A percentile compares a stretch with the other conserved stretches of the same genome.
These are phyloP conservation scores for Coniella lustricola DNA, from an alignment of 2,329 filamentous ascomycete genomes.

Conservation along the genomic window DNA sequence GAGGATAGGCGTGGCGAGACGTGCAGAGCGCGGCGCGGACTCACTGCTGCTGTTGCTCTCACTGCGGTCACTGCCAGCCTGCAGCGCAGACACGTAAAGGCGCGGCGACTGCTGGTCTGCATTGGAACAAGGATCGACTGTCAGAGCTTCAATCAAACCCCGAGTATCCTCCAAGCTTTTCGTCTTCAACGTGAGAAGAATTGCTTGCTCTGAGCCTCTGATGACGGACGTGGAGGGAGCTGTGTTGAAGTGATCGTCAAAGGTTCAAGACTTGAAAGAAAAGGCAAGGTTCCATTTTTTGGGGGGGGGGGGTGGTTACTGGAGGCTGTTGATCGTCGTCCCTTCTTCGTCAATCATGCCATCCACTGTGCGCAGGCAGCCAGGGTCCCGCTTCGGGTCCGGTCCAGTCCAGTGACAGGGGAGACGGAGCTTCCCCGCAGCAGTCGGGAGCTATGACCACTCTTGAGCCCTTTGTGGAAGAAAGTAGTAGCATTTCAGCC, in stretches of 20 bases:
- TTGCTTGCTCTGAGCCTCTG: too few relatives aligned
- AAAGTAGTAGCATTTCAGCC: too few relatives aligned
- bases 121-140: not conserved
- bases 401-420: not conserved
- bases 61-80: not conserved
- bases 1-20: conserved; percentile 8
- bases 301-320: not conserved
- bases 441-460: not conserved
- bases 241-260: too few relatives aligned
- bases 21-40: conserved; percentile 7
- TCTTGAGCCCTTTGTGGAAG: too few relatives aligned
- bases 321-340: not conserved
- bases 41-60: not conserved
- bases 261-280: too few relatives aligned
- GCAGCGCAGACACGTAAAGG: conserved; percentile 17
- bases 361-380: not conserved
- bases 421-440: conserved; percentile 1
- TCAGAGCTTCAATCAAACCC: not conserved
- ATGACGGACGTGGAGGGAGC: too few relatives aligned
- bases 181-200: too few relatives aligned
- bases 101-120: not conserved
- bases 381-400: too few relatives aligned
- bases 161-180: too few relatives aligned
- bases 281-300: too few relatives aligned
- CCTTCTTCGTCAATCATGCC: not conserved